Base-by-base conservation (phyloP, 1,284 basidiomycete genomes). In the Papiliotrema flavescens region DNA sequence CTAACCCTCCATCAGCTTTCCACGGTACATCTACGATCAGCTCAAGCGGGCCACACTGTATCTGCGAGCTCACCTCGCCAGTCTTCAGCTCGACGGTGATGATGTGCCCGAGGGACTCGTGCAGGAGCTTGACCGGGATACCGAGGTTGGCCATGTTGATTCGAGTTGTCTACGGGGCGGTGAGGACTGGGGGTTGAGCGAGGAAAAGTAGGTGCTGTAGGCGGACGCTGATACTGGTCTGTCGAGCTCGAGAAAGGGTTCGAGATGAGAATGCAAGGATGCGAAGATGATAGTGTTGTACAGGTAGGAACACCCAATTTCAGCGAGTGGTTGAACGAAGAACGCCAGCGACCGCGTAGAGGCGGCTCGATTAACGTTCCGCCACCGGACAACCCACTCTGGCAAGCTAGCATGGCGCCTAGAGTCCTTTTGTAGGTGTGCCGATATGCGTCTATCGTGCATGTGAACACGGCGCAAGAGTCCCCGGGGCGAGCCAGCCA, bases 51-150 rank as follows among this genome's bases (percentile, higher is more conserved):
- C 7, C 9, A 7, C 20, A 37, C n/a, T 41, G 22, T 7, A 35
- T 6, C 8, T 4, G 22, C 11, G 14, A 19, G 42, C 73, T 56
- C 58, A 74, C 73, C 67, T 77, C 74, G 17, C 95, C 96, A 2
- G 92, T 97, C 79, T 98, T 98, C 57, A 98, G 84, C 78, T 99
- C 96, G 43, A 97, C 92, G 3, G 95, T 98, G 66, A 99, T 89
- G 56, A 98, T 82, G 69, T 99, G 96, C 36, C 96, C 96, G 41
- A 98, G 82, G 55, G 91, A 90, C 79, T 94, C 91, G 70, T 95
- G 91, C 44, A 95, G 80, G 43, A 95, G 84, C 76, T 95, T 95
- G 63, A 94, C 87, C 62, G 91, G 91, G 53, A 95, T 89, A 74
- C 90, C 90, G 64, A 93, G 84, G 66, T 78, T 79, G 55, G 79